Evolutionary conservation across 2,329 filamentous ascomycete genomes (phyloP).

Genomic region (Penicillium nordicum): DNA sequence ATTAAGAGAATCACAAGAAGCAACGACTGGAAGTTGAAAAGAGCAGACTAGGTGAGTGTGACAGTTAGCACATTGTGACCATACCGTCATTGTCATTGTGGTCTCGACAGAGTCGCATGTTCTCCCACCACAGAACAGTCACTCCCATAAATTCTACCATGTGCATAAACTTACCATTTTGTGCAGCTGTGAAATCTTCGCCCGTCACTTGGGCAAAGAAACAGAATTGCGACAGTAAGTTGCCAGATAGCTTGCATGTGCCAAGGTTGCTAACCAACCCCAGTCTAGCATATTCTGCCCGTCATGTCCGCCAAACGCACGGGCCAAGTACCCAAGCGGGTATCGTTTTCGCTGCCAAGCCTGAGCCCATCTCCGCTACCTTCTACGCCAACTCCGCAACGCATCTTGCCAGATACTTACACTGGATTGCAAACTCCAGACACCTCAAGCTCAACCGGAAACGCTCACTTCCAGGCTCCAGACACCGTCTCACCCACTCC

Average conservation of each 20-base stretch:
- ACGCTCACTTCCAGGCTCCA: not conserved
- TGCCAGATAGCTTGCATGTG: slow-evolving; percentile 5
- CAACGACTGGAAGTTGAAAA: slow-evolving; percentile 98
- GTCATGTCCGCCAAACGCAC: slow-evolving; percentile 19
- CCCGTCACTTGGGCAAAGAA: not conserved
- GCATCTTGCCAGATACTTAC: not conserved
- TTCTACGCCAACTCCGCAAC: not conserved
- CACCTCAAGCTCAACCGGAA: not conserved
- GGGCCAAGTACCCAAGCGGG: slow-evolving; percentile 14
- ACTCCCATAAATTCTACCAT: not conserved
- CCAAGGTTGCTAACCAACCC: slow-evolving; percentile 1
- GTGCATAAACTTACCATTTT: slow-evolving; percentile 30
- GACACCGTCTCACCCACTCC: not conserved
- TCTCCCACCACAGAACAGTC: not conserved
- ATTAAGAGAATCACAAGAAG: slow-evolving; percentile 90
- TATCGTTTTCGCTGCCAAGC: slow-evolving; percentile 3
- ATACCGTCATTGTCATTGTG: not conserved
- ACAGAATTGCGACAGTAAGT: not conserved
- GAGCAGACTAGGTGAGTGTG: slow-evolving; percentile 64
- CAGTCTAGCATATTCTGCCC: slow-evolving; percentile 19
- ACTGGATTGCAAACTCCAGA: not conserved
- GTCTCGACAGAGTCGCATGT: not conserved
- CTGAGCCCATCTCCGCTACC: not conserved
- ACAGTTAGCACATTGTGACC: slow-evolving; percentile 13
- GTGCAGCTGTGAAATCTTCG: slow-evolving; percentile 9